Conservation (phyloP, 139 green algal species). For the Limnomonas spitsbergensis region DNA sequence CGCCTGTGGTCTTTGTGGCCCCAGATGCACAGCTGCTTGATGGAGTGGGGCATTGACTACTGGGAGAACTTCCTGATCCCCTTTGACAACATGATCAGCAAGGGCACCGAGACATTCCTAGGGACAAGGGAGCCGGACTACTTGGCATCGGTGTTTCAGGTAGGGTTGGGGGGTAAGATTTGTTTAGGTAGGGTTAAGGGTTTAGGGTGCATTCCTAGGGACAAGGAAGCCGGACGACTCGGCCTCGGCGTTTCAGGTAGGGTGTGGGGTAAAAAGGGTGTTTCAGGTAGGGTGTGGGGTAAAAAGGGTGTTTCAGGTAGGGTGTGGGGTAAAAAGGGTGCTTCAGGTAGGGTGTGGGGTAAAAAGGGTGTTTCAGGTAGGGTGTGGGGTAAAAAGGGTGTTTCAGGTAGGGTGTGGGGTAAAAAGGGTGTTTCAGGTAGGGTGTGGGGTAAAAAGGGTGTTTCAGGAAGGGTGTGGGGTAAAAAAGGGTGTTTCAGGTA, state of each 20-base stretch:
- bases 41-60: slow-evolving; percentile 88
- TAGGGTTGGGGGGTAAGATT: slow-evolving; percentile 8
- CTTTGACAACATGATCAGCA: slow-evolving; percentile 92
- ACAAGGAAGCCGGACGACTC: slow-evolving; percentile 70
- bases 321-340: too few species aligned
- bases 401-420: too few species aligned
- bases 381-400: too few species aligned
- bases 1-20: slow-evolving; percentile 90
- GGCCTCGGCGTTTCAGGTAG: slow-evolving; percentile 52
- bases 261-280: not conserved
- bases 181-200: too few species aligned
- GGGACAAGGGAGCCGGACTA: slow-evolving; percentile 66
- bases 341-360: too few species aligned
- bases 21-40: slow-evolving; percentile 60
- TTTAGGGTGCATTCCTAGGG: slow-evolving; percentile 72
- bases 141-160: slow-evolving; percentile 57
- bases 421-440: too few species aligned
- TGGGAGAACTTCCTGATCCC: slow-evolving; percentile 76
- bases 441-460: too few species aligned
- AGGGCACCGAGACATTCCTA: slow-evolving; percentile 75
- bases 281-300: too few species aligned
- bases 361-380: too few species aligned
- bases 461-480: too few species aligned
- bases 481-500: too few species aligned
- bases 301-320: too few species aligned